Evolutionary conservation across 805 yeast genomes (phyloP).

Genomic region (Hermanozyma aechmeae): DNA sequence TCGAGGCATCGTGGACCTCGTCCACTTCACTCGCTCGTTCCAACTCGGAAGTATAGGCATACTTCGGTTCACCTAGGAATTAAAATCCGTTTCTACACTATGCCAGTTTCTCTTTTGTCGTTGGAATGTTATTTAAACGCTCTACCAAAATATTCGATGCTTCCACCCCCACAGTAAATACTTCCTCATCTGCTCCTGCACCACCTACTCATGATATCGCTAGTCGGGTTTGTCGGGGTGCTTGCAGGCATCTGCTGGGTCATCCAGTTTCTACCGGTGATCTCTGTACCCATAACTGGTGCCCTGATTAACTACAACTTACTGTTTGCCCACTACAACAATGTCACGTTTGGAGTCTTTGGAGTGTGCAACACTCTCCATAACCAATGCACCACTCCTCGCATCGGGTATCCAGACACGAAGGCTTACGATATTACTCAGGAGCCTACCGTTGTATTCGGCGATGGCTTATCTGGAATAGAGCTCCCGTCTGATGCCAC

Average conservation of each 20-base stretch:
- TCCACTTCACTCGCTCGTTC: too few relatives aligned
- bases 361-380: conserved; percentile 26
- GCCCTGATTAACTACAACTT: conserved; percentile 12
- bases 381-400: conserved; percentile 21
- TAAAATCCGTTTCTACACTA: too few relatives aligned
- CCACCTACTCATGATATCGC: conserved; percentile 18
- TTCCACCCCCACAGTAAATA: neutral
- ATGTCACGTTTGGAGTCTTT: conserved; percentile 34
- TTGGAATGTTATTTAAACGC: too few relatives aligned
- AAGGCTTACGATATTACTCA: conserved; percentile 2
- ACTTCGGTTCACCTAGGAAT: too few relatives aligned
- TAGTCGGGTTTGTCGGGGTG: conserved; percentile 18
- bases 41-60: too few relatives aligned
- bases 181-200: neutral
- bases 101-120: too few relatives aligned
- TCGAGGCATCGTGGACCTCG: too few relatives aligned
- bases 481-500: conserved; percentile 32
- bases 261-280: conserved; percentile 30
- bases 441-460: conserved; percentile 3
- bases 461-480: conserved; percentile 12
- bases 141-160: neutral
- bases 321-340: conserved; percentile 21
- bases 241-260: conserved; percentile 21
- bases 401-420: conserved; percentile 25
- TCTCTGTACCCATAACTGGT: conserved; percentile 34